Evolutionary conservation across 2,329 filamentous ascomycete species (phyloP), one percentile per base, ranked within the genome.

Genomic region (Penicillium sp.): DNA sequence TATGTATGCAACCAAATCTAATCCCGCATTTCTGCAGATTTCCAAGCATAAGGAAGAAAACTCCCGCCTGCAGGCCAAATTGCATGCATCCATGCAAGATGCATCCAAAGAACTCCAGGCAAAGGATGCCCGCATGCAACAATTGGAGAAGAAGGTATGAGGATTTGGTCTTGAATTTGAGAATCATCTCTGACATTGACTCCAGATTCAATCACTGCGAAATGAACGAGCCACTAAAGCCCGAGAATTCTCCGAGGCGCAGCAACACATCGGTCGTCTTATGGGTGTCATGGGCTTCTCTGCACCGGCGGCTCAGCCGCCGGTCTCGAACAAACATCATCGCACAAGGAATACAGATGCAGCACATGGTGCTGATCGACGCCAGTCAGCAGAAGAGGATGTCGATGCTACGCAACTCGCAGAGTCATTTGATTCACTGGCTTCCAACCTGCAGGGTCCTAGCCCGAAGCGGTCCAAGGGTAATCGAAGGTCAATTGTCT

Each of bases 231-330:
- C 65, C 16, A 55, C 62, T 8, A 70, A 69, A 50, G 65, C 66
- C 16, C 62, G 64, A 8, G 67, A 70, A 44, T 69, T 69, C 28
- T 66, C 63, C 1, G 66, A 69, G 46, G 67, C 67, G 1, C 68
- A 69, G 42, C 64, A 69, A 43, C 64, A 69, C 37, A 69, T 69
- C 18, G 56, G 62, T 11, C 61, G 64, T 10, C 47, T 69, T 4
- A 70, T 70, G 67, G 57, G 54, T 13, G 65, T 70, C 1, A 69
- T 69, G 66, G 66, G 65, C 1, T 67, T 68, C 42, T 58, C 61
- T 5, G 47, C 59, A 4, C 55, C 60, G 2, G 23, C 56, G 9
- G 45, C 44, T 32, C 54, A 55, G 13, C 51, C 31, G 43, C 47
- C 31, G 4, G 41, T 24, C 40, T 49, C 18, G 57, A 54, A 55